phyloP scores from a whole-genome alignment of 305 asterid species.

The Solanum chacoense region DNA sequence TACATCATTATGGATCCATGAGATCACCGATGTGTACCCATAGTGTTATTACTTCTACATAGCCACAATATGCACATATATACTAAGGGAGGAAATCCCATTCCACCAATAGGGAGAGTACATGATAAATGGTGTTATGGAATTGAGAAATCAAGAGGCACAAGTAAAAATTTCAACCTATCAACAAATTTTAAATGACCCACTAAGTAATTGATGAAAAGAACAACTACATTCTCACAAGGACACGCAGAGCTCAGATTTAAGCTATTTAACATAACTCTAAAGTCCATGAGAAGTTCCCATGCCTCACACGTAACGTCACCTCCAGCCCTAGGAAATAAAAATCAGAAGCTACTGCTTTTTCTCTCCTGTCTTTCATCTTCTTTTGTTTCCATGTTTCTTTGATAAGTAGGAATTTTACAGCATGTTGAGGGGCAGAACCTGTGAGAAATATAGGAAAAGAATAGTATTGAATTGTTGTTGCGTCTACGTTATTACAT shows the following conservation, averaged over 20 bases:
- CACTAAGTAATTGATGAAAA: neutral
- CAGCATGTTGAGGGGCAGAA: neutral
- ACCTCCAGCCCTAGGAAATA: neutral
- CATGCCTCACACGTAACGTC: neutral
- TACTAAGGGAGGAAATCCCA: neutral
- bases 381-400: neutral
- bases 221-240: neutral
- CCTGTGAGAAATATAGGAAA: neutral
- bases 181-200: neutral
- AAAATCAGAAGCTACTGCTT: neutral
- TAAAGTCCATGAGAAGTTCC: neutral
- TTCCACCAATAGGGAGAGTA: neutral
- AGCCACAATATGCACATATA: neutral
- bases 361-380: neutral
- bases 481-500: too few species aligned
- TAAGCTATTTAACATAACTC: neutral
- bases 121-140: neutral
- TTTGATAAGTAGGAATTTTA: neutral
- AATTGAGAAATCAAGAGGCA: neutral
- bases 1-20: neutral
- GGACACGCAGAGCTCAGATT: neutral
- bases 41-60: neutral
- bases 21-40: neutral
- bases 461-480: too few species aligned
- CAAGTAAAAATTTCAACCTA: neutral